Evolutionary conservation across 306 rosid genomes (phyloP), one percentile per base, ranked within the genome.

Genomic region (Quercus agrifolia): DNA sequence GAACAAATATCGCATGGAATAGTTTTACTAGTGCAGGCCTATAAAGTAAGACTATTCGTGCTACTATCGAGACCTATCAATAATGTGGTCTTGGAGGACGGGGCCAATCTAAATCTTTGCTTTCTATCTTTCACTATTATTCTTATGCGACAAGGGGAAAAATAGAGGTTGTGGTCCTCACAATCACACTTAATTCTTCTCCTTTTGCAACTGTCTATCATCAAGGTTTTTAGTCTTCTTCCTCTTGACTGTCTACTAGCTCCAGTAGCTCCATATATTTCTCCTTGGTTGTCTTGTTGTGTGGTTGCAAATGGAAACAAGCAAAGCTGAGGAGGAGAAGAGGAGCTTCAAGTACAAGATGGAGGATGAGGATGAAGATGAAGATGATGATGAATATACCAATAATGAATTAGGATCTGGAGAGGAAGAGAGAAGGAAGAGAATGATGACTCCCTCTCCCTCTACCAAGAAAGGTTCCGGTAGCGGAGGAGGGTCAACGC

Each of bases 251-350:
- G 5, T 2, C 17, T 10, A 67, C 71, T 35, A 56, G 46, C 78
- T 41, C 46, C 11, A 8, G 8, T 41, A 79, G 33, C 79, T 11
- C 75, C 82, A 57, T 30, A 49, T 70, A 74, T 56, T 74, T 73
- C 91, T 83, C 58, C 77, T 41, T 23, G 5, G n/a, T 27, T 58
- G 7, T 6, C 27, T 61, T 74, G 52, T 35, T 75, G n/a, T 70
- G 56, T 41, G 17, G 21, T 54, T 71, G 20, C 7, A 80, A 62
- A 93, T 91, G 98, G 93, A 87, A 51, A 83, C 78, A 74, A 82
- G 57, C 78, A 88, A 74, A 87, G 86, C 84, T 61, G 91, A 89
- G 79, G 91, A 89, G 79, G 92, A 92, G 59, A 90, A 92, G 89
- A 85, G 89, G 74, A 89, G 27, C 82, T 44, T 79, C 74, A 76